Conservation (phyloP, 345 rosid species). For the Hypericum perforatum region DNA sequence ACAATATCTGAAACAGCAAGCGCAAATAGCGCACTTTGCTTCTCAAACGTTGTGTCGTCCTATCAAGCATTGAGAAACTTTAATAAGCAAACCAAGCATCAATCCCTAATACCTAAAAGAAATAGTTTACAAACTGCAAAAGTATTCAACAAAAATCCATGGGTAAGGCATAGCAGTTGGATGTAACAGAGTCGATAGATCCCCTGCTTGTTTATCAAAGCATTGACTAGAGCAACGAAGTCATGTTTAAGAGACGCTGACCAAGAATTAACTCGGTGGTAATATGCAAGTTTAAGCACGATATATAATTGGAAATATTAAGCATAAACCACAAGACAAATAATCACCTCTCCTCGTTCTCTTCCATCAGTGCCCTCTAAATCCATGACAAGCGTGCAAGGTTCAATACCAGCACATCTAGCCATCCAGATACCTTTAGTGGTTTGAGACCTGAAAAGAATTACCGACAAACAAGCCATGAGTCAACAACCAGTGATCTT, state of each 20-base stretch:
- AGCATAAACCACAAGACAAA: too few relatives aligned
- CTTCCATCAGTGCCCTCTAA: slow-evolving; percentile 99
- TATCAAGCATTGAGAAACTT: slow-evolving; percentile 20
- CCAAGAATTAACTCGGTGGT: too few relatives aligned
- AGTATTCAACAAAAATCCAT: too few relatives aligned
- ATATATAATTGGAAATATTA: too few relatives aligned
- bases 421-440: slow-evolving; percentile 99
- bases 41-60: slow-evolving; percentile 99
- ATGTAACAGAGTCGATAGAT: too few relatives aligned
- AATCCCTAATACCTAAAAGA: slow-evolving; percentile 3
- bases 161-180: too few relatives aligned
- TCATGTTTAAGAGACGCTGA: too few relatives aligned
- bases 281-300: too few relatives aligned
- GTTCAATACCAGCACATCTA: slow-evolving; percentile 79
- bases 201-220: too few relatives aligned
- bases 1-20: slow-evolving; percentile 98
- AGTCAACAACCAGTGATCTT: neutral
- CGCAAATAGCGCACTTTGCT: slow-evolving; percentile 99
- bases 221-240: too few relatives aligned
- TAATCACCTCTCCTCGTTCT: slow-evolving; percentile 92
- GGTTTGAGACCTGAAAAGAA: slow-evolving; percentile 72
- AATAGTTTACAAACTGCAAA: too few relatives aligned
- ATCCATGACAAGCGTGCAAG: slow-evolving; percentile 92
- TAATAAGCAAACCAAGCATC: neutral
- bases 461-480: neutral